phyloP scores from a whole-genome alignment of 192 early-diverging fungal genomes.

The Entomortierella parvispora region DNA sequence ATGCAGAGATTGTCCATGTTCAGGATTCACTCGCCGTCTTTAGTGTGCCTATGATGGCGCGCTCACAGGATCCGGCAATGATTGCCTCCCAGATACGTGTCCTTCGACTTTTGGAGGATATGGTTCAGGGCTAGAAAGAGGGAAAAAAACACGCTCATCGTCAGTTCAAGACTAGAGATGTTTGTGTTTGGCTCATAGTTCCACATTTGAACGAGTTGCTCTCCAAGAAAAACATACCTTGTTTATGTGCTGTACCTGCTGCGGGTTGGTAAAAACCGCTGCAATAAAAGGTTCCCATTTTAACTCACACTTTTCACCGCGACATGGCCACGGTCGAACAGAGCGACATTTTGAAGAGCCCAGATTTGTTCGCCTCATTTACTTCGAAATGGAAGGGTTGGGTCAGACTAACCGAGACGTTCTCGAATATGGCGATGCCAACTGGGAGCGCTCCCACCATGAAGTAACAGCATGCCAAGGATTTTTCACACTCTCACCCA shows the following conservation, averaged over 20 bases:
- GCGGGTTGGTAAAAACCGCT: too few relatives aligned
- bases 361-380: slow-evolving; percentile 12
- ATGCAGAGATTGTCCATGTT: slow-evolving; percentile 10
- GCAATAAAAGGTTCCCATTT: background rate
- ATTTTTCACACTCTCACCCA: background rate
- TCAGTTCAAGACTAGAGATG: background rate
- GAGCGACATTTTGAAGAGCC: slow-evolving; percentile 2
- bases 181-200: too few relatives aligned
- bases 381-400: slow-evolving; percentile 14
- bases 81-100: slow-evolving; percentile 35
- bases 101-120: slow-evolving; percentile 36
- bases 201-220: too few relatives aligned
- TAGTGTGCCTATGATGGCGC: slow-evolving; percentile 19
- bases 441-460: slow-evolving; percentile 12
- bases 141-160: background rate
- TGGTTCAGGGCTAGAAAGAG: slow-evolving; percentile 16
- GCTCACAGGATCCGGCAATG: slow-evolving; percentile 16
- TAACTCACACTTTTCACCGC: background rate
- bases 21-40: slow-evolving; percentile 17
- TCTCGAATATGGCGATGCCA: slow-evolving; percentile 11
- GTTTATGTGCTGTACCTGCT: too few relatives aligned
- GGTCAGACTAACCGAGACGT: slow-evolving; percentile 20
- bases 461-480: background rate
- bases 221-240: too few relatives aligned
- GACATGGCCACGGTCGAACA: background rate